Evolutionary conservation across 2,329 filamentous ascomycete species (phyloP), one percentile per base, ranked within the genome.

Genomic region (Sclerotinia nivalis): DNA sequence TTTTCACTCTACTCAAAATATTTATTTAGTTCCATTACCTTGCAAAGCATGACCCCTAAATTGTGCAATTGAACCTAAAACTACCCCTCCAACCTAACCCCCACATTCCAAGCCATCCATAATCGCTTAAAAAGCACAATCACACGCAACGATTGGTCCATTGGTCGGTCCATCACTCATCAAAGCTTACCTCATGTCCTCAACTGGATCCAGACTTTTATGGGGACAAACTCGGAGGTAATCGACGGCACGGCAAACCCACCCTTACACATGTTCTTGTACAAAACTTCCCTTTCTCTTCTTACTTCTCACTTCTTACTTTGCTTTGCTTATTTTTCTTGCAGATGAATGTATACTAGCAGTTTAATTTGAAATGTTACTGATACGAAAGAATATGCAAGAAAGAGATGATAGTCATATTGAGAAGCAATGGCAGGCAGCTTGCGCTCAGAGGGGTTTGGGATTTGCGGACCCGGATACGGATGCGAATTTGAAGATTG

Each of bases 71-170:
- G 49, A 28, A 37, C 34, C 66, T 31, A 25, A 65, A 65, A 65
- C 34, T 69, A 65, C 67, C 67, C 67, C 67, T 69, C 59, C 59
- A 66, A 43, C 37, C 62, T 25, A 43, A 65, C 40, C 58, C 62
- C 60, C 61, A 64, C 61, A 52, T 52, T 50, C 31, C 28, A 25
- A 9, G 13, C 28, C 18, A 7, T 20, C 4, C 10, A 18, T 50
- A 13, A 52, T 37, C 45, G 31, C 59, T 55, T 34, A 31, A 20
- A 12, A 54, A 47, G 25, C 43, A 34, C 59, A 13, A 4, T 8
- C 4, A 54, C 12, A 40, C 9, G 12, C 22, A 13, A 60, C 22
- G 7, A 67, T 58, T 67, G 54, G 50, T 20, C 7, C 9, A 20
- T 20, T 31, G 34, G 31, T 20, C 7, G 25, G 40, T 43, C 13